These are phyloP conservation scores for Talaromyces pinophilus DNA, from an alignment of 2,329 filamentous ascomycete genomes.

Conservation along the genomic window DNA sequence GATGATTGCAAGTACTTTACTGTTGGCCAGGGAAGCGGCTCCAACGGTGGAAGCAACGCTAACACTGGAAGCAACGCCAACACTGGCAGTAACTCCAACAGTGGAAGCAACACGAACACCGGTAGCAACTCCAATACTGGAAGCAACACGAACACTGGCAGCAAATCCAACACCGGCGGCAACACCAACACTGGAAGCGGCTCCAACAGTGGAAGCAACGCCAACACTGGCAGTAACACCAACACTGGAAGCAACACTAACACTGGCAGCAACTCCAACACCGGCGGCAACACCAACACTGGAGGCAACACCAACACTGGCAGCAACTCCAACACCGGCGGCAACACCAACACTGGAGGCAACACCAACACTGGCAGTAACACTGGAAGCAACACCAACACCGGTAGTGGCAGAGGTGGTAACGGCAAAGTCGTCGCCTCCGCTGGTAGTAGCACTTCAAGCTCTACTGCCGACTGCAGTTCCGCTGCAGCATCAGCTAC, in stretches of 20 bases:
- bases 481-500: background rate
- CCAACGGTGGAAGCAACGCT: background rate
- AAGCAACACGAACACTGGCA: background rate
- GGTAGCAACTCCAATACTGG: background rate
- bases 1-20: conserved; percentile 57
- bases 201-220: conserved; percentile 7
- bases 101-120: background rate
- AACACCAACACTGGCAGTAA: background rate
- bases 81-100: background rate
- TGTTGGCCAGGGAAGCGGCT: conserved; percentile 33
- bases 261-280: background rate
- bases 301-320: background rate
- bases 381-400: background rate
- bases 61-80: conserved; percentile 1
- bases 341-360: conserved; percentile 10
- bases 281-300: background rate
- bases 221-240: background rate
- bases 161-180: background rate
- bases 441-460: background rate
- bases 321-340: conserved; percentile 4
- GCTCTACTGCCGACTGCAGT: background rate
- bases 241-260: conserved; percentile 1
- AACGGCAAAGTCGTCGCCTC: conserved; percentile 1
- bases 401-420: background rate
- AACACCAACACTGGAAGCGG: conserved; percentile 11